phyloP scores from a whole-genome alignment of 1,284 basidiomycete species.

The Microbotryomycetes sp. region DNA sequence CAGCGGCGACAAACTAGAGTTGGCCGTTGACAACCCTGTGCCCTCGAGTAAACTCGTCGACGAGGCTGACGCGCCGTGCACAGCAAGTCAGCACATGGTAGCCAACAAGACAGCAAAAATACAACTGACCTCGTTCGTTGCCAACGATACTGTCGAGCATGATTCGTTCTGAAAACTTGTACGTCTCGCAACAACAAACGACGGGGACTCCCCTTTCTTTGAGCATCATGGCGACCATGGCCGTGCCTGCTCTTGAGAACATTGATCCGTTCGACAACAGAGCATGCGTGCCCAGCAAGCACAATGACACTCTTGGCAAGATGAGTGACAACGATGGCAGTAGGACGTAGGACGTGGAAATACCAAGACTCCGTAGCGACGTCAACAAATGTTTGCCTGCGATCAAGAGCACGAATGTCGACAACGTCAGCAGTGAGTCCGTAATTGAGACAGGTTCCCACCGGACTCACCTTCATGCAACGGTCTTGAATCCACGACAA shows the following conservation, averaged over 20 bases:
- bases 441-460: background rate
- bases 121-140: slow-evolving; percentile 76
- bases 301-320: slow-evolving; percentile 68
- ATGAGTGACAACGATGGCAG: slow-evolving; percentile 81
- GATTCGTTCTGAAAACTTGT: slow-evolving; percentile 93
- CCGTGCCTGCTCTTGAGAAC: slow-evolving; percentile 89
- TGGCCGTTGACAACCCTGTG: slow-evolving; percentile 35
- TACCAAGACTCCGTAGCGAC: slow-evolving; percentile 62
- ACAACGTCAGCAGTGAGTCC: background rate
- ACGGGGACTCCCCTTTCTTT: slow-evolving; percentile 84
- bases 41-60: slow-evolving; percentile 6
- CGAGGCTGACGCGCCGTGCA: background rate
- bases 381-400: slow-evolving; percentile 74
- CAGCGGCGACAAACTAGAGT: slow-evolving; percentile 59
- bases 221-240: slow-evolving; percentile 92
- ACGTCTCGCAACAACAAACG: slow-evolving; percentile 95
- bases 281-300: slow-evolving; percentile 88
- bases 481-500: slow-evolving; percentile 91
- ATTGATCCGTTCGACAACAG: slow-evolving; percentile 92
- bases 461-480: slow-evolving; percentile 71
- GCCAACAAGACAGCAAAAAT: slow-evolving; percentile 2
- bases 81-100: background rate
- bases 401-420: background rate
- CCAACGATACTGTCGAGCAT: slow-evolving; percentile 91
- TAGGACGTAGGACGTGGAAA: slow-evolving; percentile 86